A percentile compares a stretch with the other conserved stretches of the same genome.
Conservation (phyloP, 2,329 filamentous ascomycete species). For the Daldinia sp. region DNA sequence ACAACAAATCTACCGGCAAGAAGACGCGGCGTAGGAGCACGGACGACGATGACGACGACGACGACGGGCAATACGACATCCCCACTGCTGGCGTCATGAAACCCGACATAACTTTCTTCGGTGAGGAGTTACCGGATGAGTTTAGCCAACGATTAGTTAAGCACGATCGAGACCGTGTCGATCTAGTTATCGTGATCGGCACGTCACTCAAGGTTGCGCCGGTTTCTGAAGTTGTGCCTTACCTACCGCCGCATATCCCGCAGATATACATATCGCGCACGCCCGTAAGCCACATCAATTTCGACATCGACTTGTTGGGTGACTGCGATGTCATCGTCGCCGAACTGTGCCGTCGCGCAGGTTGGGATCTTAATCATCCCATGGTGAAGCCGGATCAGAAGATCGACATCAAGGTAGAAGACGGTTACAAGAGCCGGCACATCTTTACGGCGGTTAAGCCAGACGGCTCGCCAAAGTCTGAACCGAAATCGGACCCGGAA, state of each 20-base stretch:
- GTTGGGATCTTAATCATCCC: constrained; percentile 82
- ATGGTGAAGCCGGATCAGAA: constrained; percentile 78
- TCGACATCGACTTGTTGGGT: constrained; percentile 95
- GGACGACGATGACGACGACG: constrained; percentile 56
- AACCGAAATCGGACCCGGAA: neutral
- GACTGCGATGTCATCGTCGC: constrained; percentile 91
- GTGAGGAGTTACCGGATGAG: constrained; percentile 83
- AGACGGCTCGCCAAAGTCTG: neutral
- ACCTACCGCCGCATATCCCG: constrained; percentile 79
- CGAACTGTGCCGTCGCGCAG: constrained; percentile 82
- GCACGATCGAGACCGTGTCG: constrained; percentile 79
- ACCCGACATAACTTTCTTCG: constrained; percentile 98
- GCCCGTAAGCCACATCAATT: constrained; percentile 87
- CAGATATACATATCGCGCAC: constrained; percentile 91
- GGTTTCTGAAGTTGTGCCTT: constrained; percentile 88
- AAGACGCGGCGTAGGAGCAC: constrained; percentile 48
- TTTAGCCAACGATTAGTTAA: constrained; percentile 85
- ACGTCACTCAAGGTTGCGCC: constrained; percentile 96
- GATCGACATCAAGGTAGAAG: constrained; percentile 62
- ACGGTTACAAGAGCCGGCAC: constrained; percentile 57
- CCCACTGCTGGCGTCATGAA: constrained; percentile 84
- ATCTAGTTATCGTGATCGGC: constrained; percentile 94
- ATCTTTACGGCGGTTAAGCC: constrained; percentile 48
- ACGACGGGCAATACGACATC: constrained; percentile 68
- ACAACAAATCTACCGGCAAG: constrained; percentile 54